These are phyloP conservation scores for Trichophyton benhamiae DNA, from an alignment of 2,329 filamentous ascomycete species.

Conservation along the genomic window DNA sequence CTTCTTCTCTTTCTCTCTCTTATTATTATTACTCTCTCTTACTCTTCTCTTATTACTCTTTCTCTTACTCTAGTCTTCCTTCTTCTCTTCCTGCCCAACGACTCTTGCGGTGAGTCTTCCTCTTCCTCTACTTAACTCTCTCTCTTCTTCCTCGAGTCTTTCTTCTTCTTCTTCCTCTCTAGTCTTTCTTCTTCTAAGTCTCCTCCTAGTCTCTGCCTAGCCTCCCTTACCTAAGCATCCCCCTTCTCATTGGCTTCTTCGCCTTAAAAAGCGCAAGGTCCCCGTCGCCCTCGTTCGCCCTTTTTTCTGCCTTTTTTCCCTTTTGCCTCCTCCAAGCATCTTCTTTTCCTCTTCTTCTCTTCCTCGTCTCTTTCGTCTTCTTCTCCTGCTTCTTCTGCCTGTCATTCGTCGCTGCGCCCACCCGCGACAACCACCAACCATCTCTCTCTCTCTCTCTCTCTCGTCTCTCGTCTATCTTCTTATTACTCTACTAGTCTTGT, in stretches of 20 bases:
- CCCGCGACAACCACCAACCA: too few species aligned
- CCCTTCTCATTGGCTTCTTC: neutral
- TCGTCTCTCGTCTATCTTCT: neutral
- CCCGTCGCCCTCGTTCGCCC: neutral
- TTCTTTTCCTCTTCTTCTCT: neutral
- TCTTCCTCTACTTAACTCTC: neutral
- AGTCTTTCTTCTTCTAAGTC: neutral
- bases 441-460: neutral
- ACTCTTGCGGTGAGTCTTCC: too few species aligned
- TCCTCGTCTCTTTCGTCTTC: too few species aligned
- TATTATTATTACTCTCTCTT: neutral
- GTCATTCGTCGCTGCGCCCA: neutral
- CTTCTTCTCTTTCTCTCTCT: neutral
- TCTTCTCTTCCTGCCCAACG: too few species aligned
- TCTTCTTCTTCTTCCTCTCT: neutral
- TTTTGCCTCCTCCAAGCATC: too few species aligned
- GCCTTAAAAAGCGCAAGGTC: neutral
- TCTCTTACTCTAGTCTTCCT: too few species aligned
- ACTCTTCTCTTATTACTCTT: neutral
- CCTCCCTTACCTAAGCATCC: neutral
- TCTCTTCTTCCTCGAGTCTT: neutral
- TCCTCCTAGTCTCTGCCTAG: neutral
- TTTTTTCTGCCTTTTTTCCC: neutral
- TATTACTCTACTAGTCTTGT: neutral
- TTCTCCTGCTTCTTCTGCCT: too few species aligned